phyloP scores from a whole-genome alignment of 257 asterid species.

The Solanum lignicaule region DNA sequence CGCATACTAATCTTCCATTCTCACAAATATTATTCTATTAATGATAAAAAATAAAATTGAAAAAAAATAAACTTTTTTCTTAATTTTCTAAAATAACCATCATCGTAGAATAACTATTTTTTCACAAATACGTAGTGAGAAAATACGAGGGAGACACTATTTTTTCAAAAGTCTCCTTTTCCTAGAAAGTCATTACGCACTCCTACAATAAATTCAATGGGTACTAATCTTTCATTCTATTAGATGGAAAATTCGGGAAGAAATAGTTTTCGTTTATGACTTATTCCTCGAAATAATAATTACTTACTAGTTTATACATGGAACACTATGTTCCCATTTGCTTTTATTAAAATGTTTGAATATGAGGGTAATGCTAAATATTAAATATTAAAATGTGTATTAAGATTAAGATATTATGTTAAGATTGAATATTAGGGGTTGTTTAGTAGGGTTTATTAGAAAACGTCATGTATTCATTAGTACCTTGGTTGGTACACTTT shows the following conservation, averaged over 20 bases:
- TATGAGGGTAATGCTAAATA: too few relatives aligned
- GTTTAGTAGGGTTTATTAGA: too few relatives aligned
- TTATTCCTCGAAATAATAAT: neutral
- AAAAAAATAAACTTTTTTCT: neutral
- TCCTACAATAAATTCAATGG: neutral
- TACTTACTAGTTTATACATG: neutral
- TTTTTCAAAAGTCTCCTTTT: neutral
- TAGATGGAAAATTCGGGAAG: neutral
- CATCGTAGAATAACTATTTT: neutral
- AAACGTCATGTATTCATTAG: neutral
- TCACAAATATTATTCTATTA: too few relatives aligned
- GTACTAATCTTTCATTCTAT: neutral
- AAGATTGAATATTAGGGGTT: neutral
- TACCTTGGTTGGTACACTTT: too few relatives aligned
- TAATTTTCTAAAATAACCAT: neutral
- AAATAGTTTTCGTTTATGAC: neutral
- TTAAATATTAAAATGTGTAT: neutral
- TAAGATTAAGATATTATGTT: neutral
- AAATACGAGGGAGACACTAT: neutral
- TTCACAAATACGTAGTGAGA: neutral
- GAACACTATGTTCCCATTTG: neutral
- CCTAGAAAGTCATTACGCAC: neutral
- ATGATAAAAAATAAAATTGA: neutral
- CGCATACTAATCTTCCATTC: too few relatives aligned
- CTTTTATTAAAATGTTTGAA: neutral